Evolutionary conservation across 345 rosid species (phyloP).

Genomic region (Zanthoxylum bungeanum): DNA sequence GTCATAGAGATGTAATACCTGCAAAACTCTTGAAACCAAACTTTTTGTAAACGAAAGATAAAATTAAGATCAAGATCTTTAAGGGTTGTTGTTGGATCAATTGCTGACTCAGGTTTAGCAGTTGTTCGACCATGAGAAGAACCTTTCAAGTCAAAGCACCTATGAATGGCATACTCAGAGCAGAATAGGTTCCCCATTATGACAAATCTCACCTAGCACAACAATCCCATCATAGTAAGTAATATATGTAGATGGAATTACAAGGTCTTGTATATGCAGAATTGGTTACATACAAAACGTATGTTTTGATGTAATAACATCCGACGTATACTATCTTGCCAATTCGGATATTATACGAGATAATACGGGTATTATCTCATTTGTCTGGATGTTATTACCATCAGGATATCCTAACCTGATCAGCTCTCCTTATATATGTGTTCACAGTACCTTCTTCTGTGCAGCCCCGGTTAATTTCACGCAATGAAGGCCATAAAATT

Average conservation of each 20-base stretch:
- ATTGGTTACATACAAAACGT: no score
- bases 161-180: slow-evolving; percentile 66
- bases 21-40: slow-evolving; percentile 89
- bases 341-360: no score
- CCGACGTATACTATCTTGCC: no score
- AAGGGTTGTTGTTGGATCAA: slow-evolving; percentile 88
- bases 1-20: no score
- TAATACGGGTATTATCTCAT: no score
- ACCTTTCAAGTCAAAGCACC: slow-evolving; percentile 95
- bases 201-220: slow-evolving; percentile 75
- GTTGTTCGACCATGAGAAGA: slow-evolving; percentile 95
- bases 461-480: slow-evolving; percentile 75
- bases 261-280: no score
- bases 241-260: slow-evolving; percentile 1
- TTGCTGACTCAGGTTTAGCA: slow-evolving; percentile 73
- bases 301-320: no score
- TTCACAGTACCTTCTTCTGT: slow-evolving; percentile 74
- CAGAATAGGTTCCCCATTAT: slow-evolving; percentile 95
- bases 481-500: slow-evolving; percentile 92
- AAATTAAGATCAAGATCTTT: slow-evolving; percentile 95
- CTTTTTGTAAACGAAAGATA: slow-evolving; percentile 63
- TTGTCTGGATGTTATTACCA: no score
- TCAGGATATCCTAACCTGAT: no score
- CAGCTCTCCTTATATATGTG: no score
- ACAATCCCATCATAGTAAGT: slow-evolving; percentile 16